Base-by-base conservation (phyloP, 768 basidiomycete genomes). In the Guyanaporus albipodus region DNA sequence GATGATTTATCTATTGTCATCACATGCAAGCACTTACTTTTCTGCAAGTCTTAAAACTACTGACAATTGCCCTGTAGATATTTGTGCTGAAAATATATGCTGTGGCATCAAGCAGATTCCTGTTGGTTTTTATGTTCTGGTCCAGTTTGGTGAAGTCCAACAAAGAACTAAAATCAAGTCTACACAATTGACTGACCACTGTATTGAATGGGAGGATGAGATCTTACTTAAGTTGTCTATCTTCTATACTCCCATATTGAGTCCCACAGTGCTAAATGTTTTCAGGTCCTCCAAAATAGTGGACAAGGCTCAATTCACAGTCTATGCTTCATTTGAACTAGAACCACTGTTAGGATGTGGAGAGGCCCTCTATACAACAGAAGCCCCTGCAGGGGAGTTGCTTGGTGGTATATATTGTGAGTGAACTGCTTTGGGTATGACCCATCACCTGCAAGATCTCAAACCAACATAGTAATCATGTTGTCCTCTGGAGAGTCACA, bases 151-250 rank as follows among this genome's bases (percentile, higher is more conserved):
- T n/a, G n/a, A n/a, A n/a, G n/a, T n/a, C n/a, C n/a, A n/a, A n/a
- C n/a, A n/a, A n/a, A n/a, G n/a, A n/a, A n/a, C n/a, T n/a, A n/a
- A n/a, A n/a, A n/a, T n/a, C n/a, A n/a, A n/a, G n/a, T n/a, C n/a
- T n/a, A n/a, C n/a, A n/a, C n/a, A n/a, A n/a, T n/a, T n/a, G n/a
- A n/a, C n/a, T n/a, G n/a, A n/a, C n/a, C n/a, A n/a, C n/a, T n/a
- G n/a, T n/a, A n/a, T n/a, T n/a, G 44, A 45, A 38, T 45, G 44
- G 44, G 36, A 38, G 6, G 44, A 38, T 18, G 8, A 6, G 11
- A 45, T 29, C 18, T 8, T 8, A 3, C n/a, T 45, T 38, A 22
- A 17, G 44, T 21, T n/a, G 21, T 26, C n/a, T 2, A 2, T 8
- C 17, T 14, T 27, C 19, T 19, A 6, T 4, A 27, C 1, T 14